phyloP scores from a whole-genome alignment of 2,329 filamentous ascomycete genomes.

The Hansfordia pulvinata region DNA sequence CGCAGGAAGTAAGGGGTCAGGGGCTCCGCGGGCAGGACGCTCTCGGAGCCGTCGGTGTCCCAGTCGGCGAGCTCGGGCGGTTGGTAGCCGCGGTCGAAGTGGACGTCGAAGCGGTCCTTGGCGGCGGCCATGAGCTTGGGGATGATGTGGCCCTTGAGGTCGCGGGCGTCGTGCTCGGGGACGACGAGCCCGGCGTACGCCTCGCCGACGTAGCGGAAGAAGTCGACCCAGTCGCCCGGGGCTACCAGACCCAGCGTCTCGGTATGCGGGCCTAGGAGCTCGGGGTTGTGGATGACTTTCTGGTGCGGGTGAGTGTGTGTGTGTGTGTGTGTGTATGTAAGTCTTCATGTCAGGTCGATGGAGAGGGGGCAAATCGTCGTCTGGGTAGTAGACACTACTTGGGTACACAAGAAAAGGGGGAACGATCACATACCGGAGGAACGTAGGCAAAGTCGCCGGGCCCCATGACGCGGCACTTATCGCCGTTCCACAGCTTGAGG shows the following conservation, averaged over 20 bases:
- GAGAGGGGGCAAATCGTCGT: no score
- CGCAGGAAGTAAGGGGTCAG: constrained; percentile 34
- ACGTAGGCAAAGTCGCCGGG: constrained; percentile 45
- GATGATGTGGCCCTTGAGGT: constrained; percentile 33
- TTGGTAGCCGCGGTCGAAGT: constrained; percentile 33
- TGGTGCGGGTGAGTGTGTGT: constrained; percentile 9
- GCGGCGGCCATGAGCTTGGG: constrained; percentile 43
- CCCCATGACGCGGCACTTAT: constrained; percentile 35
- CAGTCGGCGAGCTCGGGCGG: constrained; percentile 28
- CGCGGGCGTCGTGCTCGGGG: constrained; percentile 36
- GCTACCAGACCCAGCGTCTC: constrained; percentile 40
- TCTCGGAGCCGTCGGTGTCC: constrained; percentile 24
- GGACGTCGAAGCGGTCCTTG: constrained; percentile 39
- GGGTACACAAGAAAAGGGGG: no score
- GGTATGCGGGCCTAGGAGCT: constrained; percentile 37
- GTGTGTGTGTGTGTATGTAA: no score
- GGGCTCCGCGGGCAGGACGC: constrained; percentile 20
- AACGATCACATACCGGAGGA: constrained; percentile 41
- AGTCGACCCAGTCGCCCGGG: constrained; percentile 45
- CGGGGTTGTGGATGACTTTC: constrained; percentile 39
- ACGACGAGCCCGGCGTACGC: constrained; percentile 32
- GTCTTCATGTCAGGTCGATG: no score
- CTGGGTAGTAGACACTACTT: no score
- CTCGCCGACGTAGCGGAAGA: constrained; percentile 44
- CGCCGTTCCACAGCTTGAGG: constrained; percentile 43